Evolutionary conservation across 768 basidiomycete species (phyloP).

Genomic region (Royoungia palumana): DNA sequence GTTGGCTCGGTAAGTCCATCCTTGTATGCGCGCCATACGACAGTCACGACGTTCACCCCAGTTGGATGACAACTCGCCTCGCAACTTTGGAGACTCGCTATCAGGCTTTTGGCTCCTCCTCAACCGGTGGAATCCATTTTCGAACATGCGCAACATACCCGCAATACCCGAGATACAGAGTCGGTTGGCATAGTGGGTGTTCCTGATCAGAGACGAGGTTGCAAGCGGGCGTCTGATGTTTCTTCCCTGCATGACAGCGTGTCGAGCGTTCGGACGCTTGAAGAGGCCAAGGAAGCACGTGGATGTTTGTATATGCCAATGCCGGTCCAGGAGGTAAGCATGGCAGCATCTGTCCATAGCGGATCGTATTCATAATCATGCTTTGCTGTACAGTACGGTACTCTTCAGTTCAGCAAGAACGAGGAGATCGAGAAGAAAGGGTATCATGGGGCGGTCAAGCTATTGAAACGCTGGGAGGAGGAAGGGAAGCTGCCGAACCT

Average conservation of each 20-base stretch:
- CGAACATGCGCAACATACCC: slow-evolving; percentile 70
- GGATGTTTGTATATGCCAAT: slow-evolving; percentile 91
- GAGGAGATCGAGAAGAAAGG: slow-evolving; percentile 86
- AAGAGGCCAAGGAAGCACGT: slow-evolving; percentile 89
- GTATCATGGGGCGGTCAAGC: slow-evolving; percentile 65
- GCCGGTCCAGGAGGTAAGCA: slow-evolving; percentile 85
- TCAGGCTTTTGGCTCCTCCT: slow-evolving; percentile 96
- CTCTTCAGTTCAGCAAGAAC: slow-evolving; percentile 85
- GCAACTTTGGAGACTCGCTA: slow-evolving; percentile 91
- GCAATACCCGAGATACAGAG: slow-evolving; percentile 92
- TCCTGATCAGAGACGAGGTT: no score
- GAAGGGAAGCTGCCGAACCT: slow-evolving; percentile 82
- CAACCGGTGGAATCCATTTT: slow-evolving; percentile 92
- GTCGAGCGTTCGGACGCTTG: slow-evolving; percentile 90
- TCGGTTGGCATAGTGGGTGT: slow-evolving; percentile 87
- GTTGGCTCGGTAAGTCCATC: slow-evolving; percentile 74
- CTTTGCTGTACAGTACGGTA: slow-evolving; percentile 63
- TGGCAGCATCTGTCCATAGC: background rate
- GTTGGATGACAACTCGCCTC: slow-evolving; percentile 93
- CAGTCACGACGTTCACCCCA: slow-evolving; percentile 3
- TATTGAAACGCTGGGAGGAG: slow-evolving; percentile 74
- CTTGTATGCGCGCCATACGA: background rate
- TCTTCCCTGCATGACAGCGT: no score
- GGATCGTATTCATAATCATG: background rate
- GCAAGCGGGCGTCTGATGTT: no score